phyloP scores from a whole-genome alignment of 2,329 filamentous ascomycete species.

The Ophiocordyceps sinensis region DNA sequence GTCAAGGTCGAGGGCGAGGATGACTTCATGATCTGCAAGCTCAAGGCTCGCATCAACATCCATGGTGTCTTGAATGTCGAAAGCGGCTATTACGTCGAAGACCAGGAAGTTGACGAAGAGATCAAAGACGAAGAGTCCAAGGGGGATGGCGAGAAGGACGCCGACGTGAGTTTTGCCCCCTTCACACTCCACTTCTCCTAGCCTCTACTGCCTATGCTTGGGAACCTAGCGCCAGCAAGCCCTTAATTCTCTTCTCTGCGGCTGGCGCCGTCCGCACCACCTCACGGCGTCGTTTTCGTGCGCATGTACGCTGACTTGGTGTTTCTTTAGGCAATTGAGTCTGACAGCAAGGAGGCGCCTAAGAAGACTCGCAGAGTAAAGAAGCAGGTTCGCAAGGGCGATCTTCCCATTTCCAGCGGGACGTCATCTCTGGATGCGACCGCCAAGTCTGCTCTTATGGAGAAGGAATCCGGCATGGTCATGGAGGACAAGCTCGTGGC shows the following conservation, averaged over 20 bases:
- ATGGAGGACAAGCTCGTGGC: slow-evolving; percentile 98
- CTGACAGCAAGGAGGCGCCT: slow-evolving; percentile 53
- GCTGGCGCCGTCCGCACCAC: too few relatives aligned
- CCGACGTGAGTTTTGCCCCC: slow-evolving; percentile 47
- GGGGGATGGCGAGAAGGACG: slow-evolving; percentile 51
- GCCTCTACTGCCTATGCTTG: not conserved
- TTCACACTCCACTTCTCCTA: not conserved
- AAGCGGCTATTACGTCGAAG: slow-evolving; percentile 94
- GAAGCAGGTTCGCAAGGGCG: slow-evolving; percentile 97
- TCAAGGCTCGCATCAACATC: slow-evolving; percentile 92
- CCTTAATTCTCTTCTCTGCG: not conserved
- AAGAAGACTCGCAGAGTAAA: slow-evolving; percentile 96
- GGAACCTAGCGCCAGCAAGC: too few relatives aligned
- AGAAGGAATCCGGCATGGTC: slow-evolving; percentile 82
- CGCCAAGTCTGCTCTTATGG: slow-evolving; percentile 51
- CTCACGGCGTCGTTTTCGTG: not conserved
- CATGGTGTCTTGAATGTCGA: slow-evolving; percentile 95
- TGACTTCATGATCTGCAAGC: slow-evolving; percentile 99
- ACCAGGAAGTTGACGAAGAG: slow-evolving; percentile 92
- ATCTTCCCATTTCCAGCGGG: slow-evolving; percentile 73
- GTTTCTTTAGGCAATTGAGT: slow-evolving; percentile 61
- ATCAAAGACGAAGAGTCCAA: slow-evolving; percentile 65
- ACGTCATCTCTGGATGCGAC: slow-evolving; percentile 64
- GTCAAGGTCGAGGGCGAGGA: slow-evolving; percentile 88
- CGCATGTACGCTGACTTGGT: slow-evolving; percentile 9